These are phyloP conservation scores for Trapa bicornis DNA, from an alignment of 345 rosid species.

Conservation along the genomic window DNA sequence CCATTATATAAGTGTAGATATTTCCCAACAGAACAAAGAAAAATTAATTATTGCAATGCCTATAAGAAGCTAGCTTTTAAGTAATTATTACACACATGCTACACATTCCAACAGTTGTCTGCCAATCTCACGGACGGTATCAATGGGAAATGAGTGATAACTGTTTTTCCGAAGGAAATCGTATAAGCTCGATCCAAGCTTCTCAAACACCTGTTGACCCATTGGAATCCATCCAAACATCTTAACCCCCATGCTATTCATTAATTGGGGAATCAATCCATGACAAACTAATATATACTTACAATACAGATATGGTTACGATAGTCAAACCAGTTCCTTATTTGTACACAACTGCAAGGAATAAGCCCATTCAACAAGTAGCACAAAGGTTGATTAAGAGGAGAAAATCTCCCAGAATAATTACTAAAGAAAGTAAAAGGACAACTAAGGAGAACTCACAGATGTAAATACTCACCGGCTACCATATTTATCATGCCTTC, in stretches of 20 bases:
- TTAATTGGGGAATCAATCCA: constrained; percentile 53
- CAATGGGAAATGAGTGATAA: constrained; percentile 98
- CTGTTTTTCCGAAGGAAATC: constrained; percentile 98
- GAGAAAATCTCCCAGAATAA: not conserved
- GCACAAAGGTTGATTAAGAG: constrained; percentile 7
- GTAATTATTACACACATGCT: constrained; percentile 95
- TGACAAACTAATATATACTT: constrained; percentile 55
- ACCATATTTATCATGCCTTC: constrained; percentile 72
- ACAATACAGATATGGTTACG: constrained; percentile 99
- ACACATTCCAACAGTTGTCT: constrained; percentile 99
- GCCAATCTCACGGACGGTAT: constrained; percentile 98
- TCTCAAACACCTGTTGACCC: constrained; percentile 99
- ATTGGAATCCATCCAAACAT: constrained; percentile 69
- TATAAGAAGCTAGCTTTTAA: constrained; percentile 23
- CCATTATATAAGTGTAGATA: constrained; percentile 6
- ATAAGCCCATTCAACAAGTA: constrained; percentile 64
- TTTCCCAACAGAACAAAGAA: not conserved
- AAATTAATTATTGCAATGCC: not conserved
- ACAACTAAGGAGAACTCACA: not conserved
- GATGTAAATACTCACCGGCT: constrained; percentile 47
- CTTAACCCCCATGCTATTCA: constrained; percentile 52
- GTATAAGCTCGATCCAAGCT: constrained; percentile 99
- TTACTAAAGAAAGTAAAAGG: constrained; percentile 3
- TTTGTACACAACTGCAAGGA: constrained; percentile 99
- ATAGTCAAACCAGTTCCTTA: constrained; percentile 99